These are phyloP conservation scores for Corynascus novoguineensis DNA, from an alignment of 495 filamentous ascomycete species.

Conservation along the genomic window DNA sequence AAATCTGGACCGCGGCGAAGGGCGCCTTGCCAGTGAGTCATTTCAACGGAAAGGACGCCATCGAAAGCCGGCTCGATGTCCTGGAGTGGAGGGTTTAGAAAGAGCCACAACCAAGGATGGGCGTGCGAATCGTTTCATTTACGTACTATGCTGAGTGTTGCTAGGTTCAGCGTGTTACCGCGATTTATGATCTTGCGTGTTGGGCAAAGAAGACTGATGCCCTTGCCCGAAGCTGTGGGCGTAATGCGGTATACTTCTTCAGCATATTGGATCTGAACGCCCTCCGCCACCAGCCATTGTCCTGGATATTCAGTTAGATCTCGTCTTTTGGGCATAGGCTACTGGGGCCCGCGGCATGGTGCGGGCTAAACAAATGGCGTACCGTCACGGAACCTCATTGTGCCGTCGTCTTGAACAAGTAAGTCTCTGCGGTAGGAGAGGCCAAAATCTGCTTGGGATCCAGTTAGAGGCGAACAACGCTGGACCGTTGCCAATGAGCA, in stretches of 20 bases:
- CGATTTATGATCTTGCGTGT: slow-evolving; percentile 42
- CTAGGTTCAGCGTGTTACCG: slow-evolving; percentile 55
- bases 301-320: not conserved
- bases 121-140: not conserved
- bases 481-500: no score
- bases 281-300: slow-evolving; percentile 45
- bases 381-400: slow-evolving; percentile 20
- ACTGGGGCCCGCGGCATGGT: no score
- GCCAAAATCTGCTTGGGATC: not conserved
- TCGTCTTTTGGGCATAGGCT: no score
- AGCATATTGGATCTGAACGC: slow-evolving; percentile 48
- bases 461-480: no score
- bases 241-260: slow-evolving; percentile 48
- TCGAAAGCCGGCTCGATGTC: slow-evolving; percentile 50
- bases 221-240: slow-evolving; percentile 31
- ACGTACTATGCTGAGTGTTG: slow-evolving; percentile 43
- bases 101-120: not conserved
- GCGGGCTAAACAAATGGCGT: not conserved
- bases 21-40: slow-evolving; percentile 60
- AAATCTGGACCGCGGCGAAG: slow-evolving; percentile 58
- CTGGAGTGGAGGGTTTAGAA: slow-evolving; percentile 37
- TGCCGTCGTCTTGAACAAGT: not conserved
- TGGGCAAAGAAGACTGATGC: slow-evolving; percentile 45
- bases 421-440: not conserved
- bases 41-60: slow-evolving; percentile 57